Conservation (phyloP, 2,329 filamentous ascomycete species). For the Ceratocystis destructans region DNA sequence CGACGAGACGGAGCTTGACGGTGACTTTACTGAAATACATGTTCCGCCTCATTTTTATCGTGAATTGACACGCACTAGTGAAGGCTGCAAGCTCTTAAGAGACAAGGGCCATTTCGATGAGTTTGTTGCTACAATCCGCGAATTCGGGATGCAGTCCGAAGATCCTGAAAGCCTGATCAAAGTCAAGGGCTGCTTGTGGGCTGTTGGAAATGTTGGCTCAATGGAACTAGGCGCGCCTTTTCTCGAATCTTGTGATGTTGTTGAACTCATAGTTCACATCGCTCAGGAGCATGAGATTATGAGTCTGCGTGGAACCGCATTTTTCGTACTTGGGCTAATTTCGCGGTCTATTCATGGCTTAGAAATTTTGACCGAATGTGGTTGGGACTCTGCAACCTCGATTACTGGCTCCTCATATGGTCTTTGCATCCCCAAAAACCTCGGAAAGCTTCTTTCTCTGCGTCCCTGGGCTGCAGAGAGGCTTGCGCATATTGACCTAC, state of each 20-base stretch:
- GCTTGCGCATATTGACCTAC: conserved; percentile 34
- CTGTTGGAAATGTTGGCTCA: conserved; percentile 91
- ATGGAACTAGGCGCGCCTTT: conserved; percentile 97
- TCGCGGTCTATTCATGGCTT: conserved; percentile 84
- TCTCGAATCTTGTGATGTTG: conserved; percentile 77
- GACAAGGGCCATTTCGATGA: conserved; percentile 95
- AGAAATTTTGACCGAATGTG: conserved; percentile 75
- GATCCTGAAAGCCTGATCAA: conserved; percentile 79
- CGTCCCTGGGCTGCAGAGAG: conserved; percentile 39
- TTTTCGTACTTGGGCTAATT: conserved; percentile 87
- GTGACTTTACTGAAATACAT: conserved; percentile 46
- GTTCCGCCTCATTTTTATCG: conserved; percentile 98
- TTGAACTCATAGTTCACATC: conserved; percentile 74
- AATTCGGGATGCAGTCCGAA: conserved; percentile 71
- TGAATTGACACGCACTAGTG: conserved; percentile 79
- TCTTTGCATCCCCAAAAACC: conserved; percentile 69
- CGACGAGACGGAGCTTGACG: conserved; percentile 43
- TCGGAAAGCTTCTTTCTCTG: conserved; percentile 66
- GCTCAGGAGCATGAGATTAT: conserved; percentile 79
- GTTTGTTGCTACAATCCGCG: conserved; percentile 76
- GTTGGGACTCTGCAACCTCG: conserved; percentile 87
- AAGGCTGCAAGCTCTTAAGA: conserved; percentile 78
- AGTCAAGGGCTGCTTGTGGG: conserved; percentile 94
- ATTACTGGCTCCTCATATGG: conserved; percentile 70
- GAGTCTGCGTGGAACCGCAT: conserved; percentile 86